Evolutionary conservation across 169 alveolate species (phyloP), one percentile per base, ranked within the genome.

Genomic region (Theileria annulata): DNA sequence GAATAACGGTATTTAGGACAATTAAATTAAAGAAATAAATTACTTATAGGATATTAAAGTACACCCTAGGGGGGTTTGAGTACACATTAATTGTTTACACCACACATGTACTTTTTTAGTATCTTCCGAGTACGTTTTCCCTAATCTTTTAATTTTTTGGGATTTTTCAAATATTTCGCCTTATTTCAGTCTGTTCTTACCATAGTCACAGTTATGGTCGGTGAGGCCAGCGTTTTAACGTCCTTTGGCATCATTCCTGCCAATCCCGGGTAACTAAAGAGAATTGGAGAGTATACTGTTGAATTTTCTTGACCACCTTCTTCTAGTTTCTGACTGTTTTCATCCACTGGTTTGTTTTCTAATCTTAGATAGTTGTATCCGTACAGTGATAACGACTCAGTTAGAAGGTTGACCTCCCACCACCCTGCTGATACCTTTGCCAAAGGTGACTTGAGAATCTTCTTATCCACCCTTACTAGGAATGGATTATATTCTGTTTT

Each of bases 331-430:
- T 12, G 3, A 42, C 51, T 42, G 51, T 42, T 42, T 42, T 8
- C 51, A 10, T 10, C 51, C 6, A 12, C 51, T 42, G 51, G 51
- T 27, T n/a, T 21, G 25, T 62, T 62, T 25, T 62, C 71, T 37
- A 62, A 15, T 62, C 49, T 6, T 47, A 71, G 13, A 62, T 75
- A 75, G 73, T 74, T 74, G 72, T 81, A 82, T 12, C 84, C 89
- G 67, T 81, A 82, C 3, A 82, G 30, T 59, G 42, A 23, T 15
- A 71, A 54, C 48, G 48, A 71, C 49, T 82, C 89, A 23, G 89
- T 77, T 37, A 82, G 77, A 23, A 82, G 60, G 27, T 75, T 82
- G 62, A 77, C 58, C 15, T 82, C 89, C 89, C 89, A 82, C 35
- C 37, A 33, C 3, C 89, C 89, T 25, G 31, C 81, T 27, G 84